A percentile compares a stretch with the other conserved stretches of the same genome.
These are phyloP conservation scores for Ramaria sp. DNA, from an alignment of 768 basidiomycete species.

Conservation along the genomic window DNA sequence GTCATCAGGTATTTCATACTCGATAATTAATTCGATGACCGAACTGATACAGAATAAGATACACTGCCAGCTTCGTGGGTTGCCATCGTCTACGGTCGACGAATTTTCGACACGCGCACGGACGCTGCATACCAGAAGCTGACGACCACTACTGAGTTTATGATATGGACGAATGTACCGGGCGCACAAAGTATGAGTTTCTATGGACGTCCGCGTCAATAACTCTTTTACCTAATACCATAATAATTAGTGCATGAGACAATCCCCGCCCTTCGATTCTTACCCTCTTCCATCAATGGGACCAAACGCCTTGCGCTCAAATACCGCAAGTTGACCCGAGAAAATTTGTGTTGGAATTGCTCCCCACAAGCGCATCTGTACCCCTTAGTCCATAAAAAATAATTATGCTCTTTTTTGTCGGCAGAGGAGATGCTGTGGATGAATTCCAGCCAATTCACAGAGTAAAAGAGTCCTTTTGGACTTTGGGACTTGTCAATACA, in stretches of 20 bases:
- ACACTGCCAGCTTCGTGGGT: conserved; percentile 12
- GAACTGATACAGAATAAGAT: neutral
- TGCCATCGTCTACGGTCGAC: conserved; percentile 9
- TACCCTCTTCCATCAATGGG: conserved; percentile 12
- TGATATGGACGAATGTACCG: conserved; percentile 11
- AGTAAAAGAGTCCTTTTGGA: too few relatives aligned
- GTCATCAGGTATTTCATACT: conserved; percentile 10
- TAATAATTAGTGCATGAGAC: conserved; percentile 12
- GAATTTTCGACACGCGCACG: conserved; percentile 7
- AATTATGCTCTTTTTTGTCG: too few relatives aligned
- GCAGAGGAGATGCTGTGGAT: too few relatives aligned
- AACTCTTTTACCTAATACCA: neutral
- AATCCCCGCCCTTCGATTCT: conserved; percentile 8
- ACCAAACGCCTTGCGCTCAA: conserved; percentile 10
- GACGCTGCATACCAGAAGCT: conserved; percentile 11
- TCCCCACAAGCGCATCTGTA: too few relatives aligned
- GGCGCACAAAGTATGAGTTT: conserved; percentile 11
- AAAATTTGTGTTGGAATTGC: too few relatives aligned
- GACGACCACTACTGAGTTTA: conserved; percentile 4
- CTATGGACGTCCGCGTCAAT: neutral
- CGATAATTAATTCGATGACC: neutral
- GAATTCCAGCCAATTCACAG: too few relatives aligned
- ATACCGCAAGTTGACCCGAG: conserved; percentile 6
- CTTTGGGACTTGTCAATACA: too few relatives aligned
- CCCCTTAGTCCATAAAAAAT: too few relatives aligned